Conservation (phyloP, 768 basidiomycete genomes). For the Boletus fagicola region DNA sequence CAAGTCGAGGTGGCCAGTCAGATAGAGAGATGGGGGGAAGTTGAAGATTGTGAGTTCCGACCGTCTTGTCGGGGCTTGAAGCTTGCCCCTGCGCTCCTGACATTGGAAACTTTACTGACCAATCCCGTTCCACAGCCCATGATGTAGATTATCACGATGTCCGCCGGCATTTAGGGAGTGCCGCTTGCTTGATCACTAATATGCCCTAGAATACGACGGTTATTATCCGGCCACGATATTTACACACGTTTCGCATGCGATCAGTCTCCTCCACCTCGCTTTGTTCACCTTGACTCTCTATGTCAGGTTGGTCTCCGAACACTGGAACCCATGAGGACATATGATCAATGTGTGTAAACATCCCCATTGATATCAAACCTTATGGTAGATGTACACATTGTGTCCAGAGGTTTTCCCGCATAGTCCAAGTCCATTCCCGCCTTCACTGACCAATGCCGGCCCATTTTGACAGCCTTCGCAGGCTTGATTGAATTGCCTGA, state of each 20-base stretch:
- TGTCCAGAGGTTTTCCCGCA: constrained; percentile 3
- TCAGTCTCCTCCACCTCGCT: constrained; percentile 1
- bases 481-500: constrained; percentile 5
- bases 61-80: constrained; percentile 6
- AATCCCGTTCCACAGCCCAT: constrained; percentile 62
- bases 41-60: constrained; percentile 86
- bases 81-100: not conserved
- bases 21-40: constrained; percentile 98
- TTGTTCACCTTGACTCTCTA: constrained; percentile 9
- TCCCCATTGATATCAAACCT: constrained; percentile 18
- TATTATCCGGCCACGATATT: constrained; percentile 6
- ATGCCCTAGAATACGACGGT: constrained; percentile 21
- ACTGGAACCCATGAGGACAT: constrained; percentile 12
- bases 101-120: constrained; percentile 9
- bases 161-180: constrained; percentile 80
- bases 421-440: constrained; percentile 8
- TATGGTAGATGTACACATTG: constrained; percentile 9
- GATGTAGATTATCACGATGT: constrained; percentile 98
- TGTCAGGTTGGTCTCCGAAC: constrained; percentile 11
- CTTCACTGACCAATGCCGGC: constrained; percentile 2
- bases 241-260: constrained; percentile 3
- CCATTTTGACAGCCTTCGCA: constrained; percentile 10
- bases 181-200: constrained; percentile 56
- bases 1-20: constrained; percentile 95
- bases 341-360: constrained; percentile 19